Evolutionary conservation across 805 yeast genomes (phyloP), one percentile per base, ranked within the genome.

Genomic region (Metschnikowia proteae): DNA sequence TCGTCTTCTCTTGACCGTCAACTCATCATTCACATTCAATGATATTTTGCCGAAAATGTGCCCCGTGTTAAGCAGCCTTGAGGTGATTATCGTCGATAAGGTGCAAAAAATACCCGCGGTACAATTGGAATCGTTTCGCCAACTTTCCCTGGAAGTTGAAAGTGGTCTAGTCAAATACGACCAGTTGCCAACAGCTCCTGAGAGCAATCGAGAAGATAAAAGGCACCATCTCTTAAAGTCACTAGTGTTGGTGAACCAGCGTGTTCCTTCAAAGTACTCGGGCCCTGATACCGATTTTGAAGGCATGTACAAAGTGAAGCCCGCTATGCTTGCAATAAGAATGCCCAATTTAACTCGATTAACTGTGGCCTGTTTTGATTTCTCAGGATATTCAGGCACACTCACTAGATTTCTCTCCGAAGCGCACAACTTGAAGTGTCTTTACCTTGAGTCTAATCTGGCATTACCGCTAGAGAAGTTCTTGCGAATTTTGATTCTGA

Each of bases 371-470:
- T 64, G 68, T n/a, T 69, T 58, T 49, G 69, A 68, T 45, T 68
- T 72, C 17, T 7, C 38, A 32, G 45, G 38, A 10, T 42, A 34
- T 17, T 33, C 38, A 6, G 64, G 65, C 8, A 39, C 39, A 3
- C 59, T 70, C 23, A 71, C 73, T 3, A 51, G 52, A 3, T 64
- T 69, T 39, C 49, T 70, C n/a, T 34, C 56, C 1, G 54, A 34
- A 2, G 43, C 59, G 6, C 50, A 52, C 0, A 38, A 52, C 9
- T 48, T 69, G n/a, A 56, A 47, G 37, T 51, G 46, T 5, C 23
- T 72, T 2, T 59, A 61, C 27, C 48, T 72, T 26, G 76, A 73
- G 46, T 67, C 71, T 51, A 71, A 71, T 51, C 50, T 49, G 6
- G 60, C 59, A 27, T 58, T 71, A 25, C 46, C 65, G 5, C 45